Evolutionary conservation across 2,329 filamentous ascomycete genomes (phyloP).

Genomic region (Xylaria multiplex): DNA sequence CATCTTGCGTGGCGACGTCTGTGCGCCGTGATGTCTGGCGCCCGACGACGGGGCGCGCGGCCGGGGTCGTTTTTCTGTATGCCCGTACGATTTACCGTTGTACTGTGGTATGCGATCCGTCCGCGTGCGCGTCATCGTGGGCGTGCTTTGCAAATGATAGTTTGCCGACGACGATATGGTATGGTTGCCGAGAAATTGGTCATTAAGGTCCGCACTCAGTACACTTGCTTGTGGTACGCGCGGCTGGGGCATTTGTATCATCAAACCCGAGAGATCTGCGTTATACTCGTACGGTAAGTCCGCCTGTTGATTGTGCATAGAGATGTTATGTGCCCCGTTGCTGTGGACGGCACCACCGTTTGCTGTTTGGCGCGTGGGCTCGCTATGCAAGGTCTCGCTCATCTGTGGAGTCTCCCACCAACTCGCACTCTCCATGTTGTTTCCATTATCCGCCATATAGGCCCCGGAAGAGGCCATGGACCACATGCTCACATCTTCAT

Average conservation of each 20-base stretch:
- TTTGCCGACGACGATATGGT: slow-evolving; percentile 12
- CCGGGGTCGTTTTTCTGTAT: slow-evolving; percentile 56
- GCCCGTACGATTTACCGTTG: slow-evolving; percentile 16
- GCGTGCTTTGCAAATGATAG: slow-evolving; percentile 23
- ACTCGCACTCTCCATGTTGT: slow-evolving; percentile 34
- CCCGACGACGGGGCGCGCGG: slow-evolving; percentile 66
- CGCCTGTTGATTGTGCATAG: slow-evolving; percentile 54
- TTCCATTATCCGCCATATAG: slow-evolving; percentile 38
- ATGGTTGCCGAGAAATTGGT: slow-evolving; percentile 17
- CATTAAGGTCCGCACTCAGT: slow-evolving; percentile 48
- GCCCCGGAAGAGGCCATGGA: slow-evolving; percentile 31
- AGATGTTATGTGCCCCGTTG: slow-evolving; percentile 52
- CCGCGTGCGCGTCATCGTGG: slow-evolving; percentile 36
- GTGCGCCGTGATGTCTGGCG: slow-evolving; percentile 57
- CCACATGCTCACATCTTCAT: slow-evolving; percentile 30
- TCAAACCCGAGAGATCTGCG: slow-evolving; percentile 55
- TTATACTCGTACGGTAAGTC: slow-evolving; percentile 55
- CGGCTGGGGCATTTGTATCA: slow-evolving; percentile 66
- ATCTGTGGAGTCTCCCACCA: slow-evolving; percentile 44
- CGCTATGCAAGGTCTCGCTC: slow-evolving; percentile 11
- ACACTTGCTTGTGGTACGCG: slow-evolving; percentile 52
- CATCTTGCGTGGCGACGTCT: slow-evolving; percentile 56
- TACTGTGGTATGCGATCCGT: slow-evolving; percentile 34
- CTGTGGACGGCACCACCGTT: slow-evolving; percentile 4
- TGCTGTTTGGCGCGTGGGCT: slow-evolving; percentile 4